Conservation (phyloP, 805 yeast species). For the Zygotorulaspora danielsina region DNA sequence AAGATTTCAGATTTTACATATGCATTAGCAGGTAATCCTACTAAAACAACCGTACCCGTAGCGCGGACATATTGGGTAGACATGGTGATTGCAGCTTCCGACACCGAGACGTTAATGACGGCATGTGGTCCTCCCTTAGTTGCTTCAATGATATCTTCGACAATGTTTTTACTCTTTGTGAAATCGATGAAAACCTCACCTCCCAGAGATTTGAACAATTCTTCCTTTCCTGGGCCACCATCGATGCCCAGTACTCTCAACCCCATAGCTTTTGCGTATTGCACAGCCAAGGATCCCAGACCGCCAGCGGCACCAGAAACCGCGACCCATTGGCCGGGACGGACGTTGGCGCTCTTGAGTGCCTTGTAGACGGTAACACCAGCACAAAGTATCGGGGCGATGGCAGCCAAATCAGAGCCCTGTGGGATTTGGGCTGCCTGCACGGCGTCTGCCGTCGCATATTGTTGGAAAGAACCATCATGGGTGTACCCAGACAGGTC, state of each 20-base stretch:
- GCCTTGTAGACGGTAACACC: conserved; percentile 63
- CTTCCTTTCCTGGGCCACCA: conserved; percentile 51
- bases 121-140: conserved; percentile 73
- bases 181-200: conserved; percentile 56
- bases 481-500: conserved; percentile 54
- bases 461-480: conserved; percentile 80
- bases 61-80: conserved; percentile 57
- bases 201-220: conserved; percentile 44
- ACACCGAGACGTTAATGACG: conserved; percentile 65
- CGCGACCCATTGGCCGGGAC: conserved; percentile 56
- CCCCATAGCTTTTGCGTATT: conserved; percentile 58
- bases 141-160: conserved; percentile 46
- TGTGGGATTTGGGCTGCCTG: conserved; percentile 79
- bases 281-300: conserved; percentile 54
- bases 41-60: conserved; percentile 64
- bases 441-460: conserved; percentile 79
- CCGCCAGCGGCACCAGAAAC: conserved; percentile 63
- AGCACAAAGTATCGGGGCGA: conserved; percentile 62
- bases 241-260: conserved; percentile 53
- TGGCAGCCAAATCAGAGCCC: conserved; percentile 65
- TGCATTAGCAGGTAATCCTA: conserved; percentile 77
- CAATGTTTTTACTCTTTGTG: conserved; percentile 47
- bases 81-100: conserved; percentile 56
- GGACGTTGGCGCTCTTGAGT: conserved; percentile 46
- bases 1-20: conserved; percentile 62